phyloP scores from a whole-genome alignment of 768 basidiomycete species.

The Suillus variegatus region DNA sequence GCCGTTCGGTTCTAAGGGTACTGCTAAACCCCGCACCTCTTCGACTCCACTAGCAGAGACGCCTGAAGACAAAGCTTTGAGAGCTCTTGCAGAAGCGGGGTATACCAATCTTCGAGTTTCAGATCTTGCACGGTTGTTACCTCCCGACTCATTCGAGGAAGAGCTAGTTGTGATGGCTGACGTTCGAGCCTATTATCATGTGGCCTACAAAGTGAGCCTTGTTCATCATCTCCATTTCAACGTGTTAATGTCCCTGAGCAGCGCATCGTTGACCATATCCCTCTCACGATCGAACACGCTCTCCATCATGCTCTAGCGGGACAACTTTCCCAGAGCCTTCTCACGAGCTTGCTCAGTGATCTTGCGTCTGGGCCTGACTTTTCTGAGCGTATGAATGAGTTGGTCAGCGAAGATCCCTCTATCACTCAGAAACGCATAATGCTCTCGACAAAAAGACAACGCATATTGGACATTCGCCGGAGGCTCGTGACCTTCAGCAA shows the following conservation, averaged over 20 bases:
- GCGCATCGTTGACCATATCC: conserved; percentile 57
- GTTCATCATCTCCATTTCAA: no score
- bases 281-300: conserved; percentile 49
- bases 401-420: conserved; percentile 49
- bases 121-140: no score
- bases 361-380: conserved; percentile 13
- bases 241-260: no score
- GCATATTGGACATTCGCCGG: conserved; percentile 39
- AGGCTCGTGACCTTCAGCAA: conserved; percentile 34
- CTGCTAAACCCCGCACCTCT: not conserved
- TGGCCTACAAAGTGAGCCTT: no score
- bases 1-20: no score
- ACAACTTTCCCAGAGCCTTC: conserved; percentile 37
- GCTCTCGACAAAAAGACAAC: no score
- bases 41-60: not conserved
- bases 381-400: conserved; percentile 36
- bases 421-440: conserved; percentile 34
- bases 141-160: no score
- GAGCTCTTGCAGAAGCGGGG: conserved; percentile 31
- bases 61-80: conserved; percentile 19
- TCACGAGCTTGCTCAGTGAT: conserved; percentile 32
- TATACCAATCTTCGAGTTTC: no score
- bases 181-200: no score
- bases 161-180: no score
- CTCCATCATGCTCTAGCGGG: conserved; percentile 36